Conservation (phyloP, 805 yeast genomes). For the Cyberlindnera petersonii region DNA sequence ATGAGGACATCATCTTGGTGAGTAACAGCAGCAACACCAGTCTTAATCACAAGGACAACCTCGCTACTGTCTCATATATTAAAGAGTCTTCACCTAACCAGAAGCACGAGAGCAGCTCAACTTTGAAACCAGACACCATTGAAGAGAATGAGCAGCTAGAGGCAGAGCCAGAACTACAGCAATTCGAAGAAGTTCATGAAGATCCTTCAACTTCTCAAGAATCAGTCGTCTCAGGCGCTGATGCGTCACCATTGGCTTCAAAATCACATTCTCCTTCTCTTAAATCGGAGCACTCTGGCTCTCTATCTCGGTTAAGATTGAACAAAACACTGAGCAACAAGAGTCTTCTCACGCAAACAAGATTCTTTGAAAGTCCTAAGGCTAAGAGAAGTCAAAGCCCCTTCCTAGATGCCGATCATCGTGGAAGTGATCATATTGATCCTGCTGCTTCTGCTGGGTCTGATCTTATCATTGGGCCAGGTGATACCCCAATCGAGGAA, state of each 20-base stretch:
- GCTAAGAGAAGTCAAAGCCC: constrained; percentile 25
- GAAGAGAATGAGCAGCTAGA: not conserved
- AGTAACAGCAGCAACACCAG: constrained; percentile 23
- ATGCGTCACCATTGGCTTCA: constrained; percentile 15
- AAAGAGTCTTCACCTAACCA: not conserved
- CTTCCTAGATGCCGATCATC: constrained; percentile 22
- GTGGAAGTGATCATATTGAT: constrained; percentile 19
- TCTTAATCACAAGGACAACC: not conserved
- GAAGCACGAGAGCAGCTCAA: constrained; percentile 6
- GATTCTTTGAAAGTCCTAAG: constrained; percentile 21
- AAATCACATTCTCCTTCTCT: constrained; percentile 12
- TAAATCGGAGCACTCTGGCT: constrained; percentile 8
- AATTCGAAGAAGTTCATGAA: not conserved
- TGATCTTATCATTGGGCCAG: constrained; percentile 8
- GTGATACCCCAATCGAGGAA: constrained; percentile 29
- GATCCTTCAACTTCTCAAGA: not conserved
- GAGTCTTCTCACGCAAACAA: constrained; percentile 18
- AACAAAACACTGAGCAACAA: constrained; percentile 13
- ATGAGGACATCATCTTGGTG: constrained; percentile 23
- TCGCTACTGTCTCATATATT: not conserved
- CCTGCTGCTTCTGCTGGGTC: too few species aligned
- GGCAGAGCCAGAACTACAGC: too few species aligned
- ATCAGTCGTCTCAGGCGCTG: constrained; percentile 3
- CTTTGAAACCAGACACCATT: constrained; percentile 6
- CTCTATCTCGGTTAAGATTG: constrained; percentile 6